Base-by-base conservation (phyloP, 805 yeast genomes). In the Monosporozyma siamensis region DNA sequence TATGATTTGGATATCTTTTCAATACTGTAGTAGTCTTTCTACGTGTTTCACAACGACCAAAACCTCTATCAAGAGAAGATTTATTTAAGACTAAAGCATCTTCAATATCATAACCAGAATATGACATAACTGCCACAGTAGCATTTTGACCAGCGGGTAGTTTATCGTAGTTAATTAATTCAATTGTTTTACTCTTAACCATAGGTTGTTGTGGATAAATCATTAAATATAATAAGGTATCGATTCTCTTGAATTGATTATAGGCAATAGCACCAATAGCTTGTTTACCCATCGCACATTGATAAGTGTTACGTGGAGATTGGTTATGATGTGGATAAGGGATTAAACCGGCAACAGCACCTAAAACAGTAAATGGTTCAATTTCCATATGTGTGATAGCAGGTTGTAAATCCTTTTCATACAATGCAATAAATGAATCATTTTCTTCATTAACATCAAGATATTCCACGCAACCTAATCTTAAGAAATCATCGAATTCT, bases 241-340 rank as follows among this genome's bases (percentile, higher is more conserved):
- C 98, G 51, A 92, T 90, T 64, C 98, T 80, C 59, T 87, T 77
- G 68, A 92, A 85, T 66, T 92, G 98, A 64, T 92, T 92, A 63
- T 92, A 92, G 9, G 95, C 96, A 65, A 92, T 92, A 2, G 97
- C 97, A 53, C 98, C 98, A 64, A 92, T 90, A n/a, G 98, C 98
- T 69, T 92, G 98, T 67, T 92, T 92, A 78, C 98, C 98, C 98
- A 92, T 92, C 54, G 98, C 98, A 64, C 96, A 89, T 71, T 92
- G 98, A 67, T 92, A 92, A 1, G 98, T 92, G 61, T 92, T 92
- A 79, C 98, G 90, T 47, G 98, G 98, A 43, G 97, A 89, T 71
- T 92, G 98, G 65, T 92, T 92, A 66, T 92, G 99, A 68, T 92
- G 97, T 11, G 99, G 99, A 82, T 90, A 92, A 14, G 99, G 99